These are phyloP conservation scores for Vicia villosa DNA, from an alignment of 306 rosid genomes.

Conservation along the genomic window DNA sequence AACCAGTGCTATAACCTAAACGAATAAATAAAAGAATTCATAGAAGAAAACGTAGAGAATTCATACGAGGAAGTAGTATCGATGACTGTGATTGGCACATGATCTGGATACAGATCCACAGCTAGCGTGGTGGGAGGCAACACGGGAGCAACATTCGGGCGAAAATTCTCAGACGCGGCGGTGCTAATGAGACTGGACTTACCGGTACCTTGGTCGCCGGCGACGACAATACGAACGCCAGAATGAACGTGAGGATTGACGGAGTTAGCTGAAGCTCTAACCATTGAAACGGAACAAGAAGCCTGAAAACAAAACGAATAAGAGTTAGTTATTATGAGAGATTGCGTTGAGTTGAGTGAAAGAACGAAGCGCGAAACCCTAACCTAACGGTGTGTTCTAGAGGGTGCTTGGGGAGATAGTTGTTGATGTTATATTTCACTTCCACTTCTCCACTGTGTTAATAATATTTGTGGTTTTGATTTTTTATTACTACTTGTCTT, in stretches of 20 bases:
- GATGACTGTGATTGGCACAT: constrained; percentile 83
- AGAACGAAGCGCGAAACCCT: not conserved
- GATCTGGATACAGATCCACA: constrained; percentile 86
- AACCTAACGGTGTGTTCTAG: not conserved
- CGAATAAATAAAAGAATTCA: not conserved
- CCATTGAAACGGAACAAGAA: constrained; percentile 51
- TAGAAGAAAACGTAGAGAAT: not conserved
- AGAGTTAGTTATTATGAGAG: not conserved
- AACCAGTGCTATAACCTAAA: not conserved
- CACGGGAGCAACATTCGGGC: constrained; percentile 73
- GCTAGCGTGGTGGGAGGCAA: constrained; percentile 89
- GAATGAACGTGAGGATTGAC: constrained; percentile 53
- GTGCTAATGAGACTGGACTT: constrained; percentile 93
- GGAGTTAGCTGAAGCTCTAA: constrained; percentile 56
- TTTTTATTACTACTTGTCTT: no score
- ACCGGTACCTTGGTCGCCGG: constrained; percentile 87
- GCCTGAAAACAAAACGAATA: not conserved
- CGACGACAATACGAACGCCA: constrained; percentile 88
- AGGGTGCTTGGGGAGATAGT: not conserved
- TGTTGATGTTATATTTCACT: no score
- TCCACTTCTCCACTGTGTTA: no score
- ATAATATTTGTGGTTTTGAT: no score
- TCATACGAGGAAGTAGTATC: constrained; percentile 89
- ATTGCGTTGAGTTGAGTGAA: not conserved
- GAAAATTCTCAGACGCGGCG: constrained; percentile 80